Base-by-base conservation (phyloP, 2,329 filamentous ascomycete genomes). In the Graphilbum ipis-grandicollis region DNA sequence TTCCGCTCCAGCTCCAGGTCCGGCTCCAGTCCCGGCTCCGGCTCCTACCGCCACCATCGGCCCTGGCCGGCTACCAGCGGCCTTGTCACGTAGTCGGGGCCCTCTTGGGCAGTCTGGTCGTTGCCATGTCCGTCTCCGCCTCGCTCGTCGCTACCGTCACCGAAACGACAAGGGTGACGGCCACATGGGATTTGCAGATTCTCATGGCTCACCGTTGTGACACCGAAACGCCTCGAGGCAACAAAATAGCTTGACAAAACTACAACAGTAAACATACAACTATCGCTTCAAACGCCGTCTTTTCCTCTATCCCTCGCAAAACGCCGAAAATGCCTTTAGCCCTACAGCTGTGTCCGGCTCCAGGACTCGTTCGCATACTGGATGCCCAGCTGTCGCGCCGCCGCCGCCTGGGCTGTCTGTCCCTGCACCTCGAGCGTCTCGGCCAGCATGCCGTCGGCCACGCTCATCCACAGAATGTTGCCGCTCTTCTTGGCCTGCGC, bases 381-480 rank as follows among this genome's bases (percentile, higher is more conserved):
- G 31, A 56, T 58, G 25, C 58, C 62, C 46, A 56, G 56, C 28
- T 59, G 53, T 46, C 55, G 56, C 37, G 63, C 56, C 34, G 48
- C 46, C 33, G 48, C 48, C 9, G 62, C 60, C 42, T 64, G 59
- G 4, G 55, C 52, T 28, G 51, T 18, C 30, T 43, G 38, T 18
- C 81, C 81, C 48, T 81, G 73, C 38, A 79, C 68, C 47, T 84
- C 79, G 44, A 79, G 68, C 18, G 76, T 82, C 48, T 83, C 73
- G 1, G 76, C 76, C 34, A 88, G 63, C 69, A 90, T 78, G 18
- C 78, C 79, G 45, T 81, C 75, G 1, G 80, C 79, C 8, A 92
- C 83, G 48, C 79, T 85, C 59, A 75, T 75, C 80, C 80, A 86
- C 35, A 85, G 56, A 14, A 73, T 60, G 49, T 82, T 81, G 18